Evolutionary conservation across 1,139 yeast genomes (phyloP).

Genomic region (Yarrowia galli): DNA sequence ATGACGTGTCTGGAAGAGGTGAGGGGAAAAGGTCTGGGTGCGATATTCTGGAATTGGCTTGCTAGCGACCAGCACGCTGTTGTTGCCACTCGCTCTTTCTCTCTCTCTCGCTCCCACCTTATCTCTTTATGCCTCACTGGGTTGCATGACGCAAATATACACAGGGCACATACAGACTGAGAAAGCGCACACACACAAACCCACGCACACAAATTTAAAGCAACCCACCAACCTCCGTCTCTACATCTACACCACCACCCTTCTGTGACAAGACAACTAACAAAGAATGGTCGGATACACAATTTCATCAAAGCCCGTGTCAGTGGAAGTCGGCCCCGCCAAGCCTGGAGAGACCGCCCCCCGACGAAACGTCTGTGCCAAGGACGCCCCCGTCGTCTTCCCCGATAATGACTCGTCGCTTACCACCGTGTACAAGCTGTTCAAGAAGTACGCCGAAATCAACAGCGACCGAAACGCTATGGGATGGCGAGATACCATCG

Average conservation of each 20-base stretch:
- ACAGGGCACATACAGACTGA: too few relatives aligned
- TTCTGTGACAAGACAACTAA: not conserved
- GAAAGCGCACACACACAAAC: not conserved
- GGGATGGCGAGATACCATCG: slow-evolving; percentile 81
- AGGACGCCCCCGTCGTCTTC: slow-evolving; percentile 56
- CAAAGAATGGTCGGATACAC: slow-evolving; percentile 35
- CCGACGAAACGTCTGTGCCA: slow-evolving; percentile 72
- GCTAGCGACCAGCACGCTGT: not conserved
- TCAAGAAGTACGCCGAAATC: slow-evolving; percentile 67
- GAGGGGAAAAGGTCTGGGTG: not conserved
- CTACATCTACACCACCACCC: not conserved
- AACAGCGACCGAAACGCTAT: slow-evolving; percentile 65
- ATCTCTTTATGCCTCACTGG: slow-evolving; percentile 25
- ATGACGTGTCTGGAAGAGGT: not conserved
- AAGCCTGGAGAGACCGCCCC: slow-evolving; percentile 91
- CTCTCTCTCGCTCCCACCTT: not conserved
- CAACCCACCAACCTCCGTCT: not conserved
- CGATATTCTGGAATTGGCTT: not conserved
- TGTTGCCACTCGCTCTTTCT: not conserved
- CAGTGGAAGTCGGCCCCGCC: slow-evolving; percentile 82
- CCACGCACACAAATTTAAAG: not conserved
- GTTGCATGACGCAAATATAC: slow-evolving; percentile 2
- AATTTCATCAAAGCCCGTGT: slow-evolving; percentile 47
- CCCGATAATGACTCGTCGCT: slow-evolving; percentile 51
- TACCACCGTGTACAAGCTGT: slow-evolving; percentile 72